Evolutionary conservation across 2,329 filamentous ascomycete genomes (phyloP), one percentile per base, ranked within the genome.

Genomic region (Alternaria tenuissima): DNA sequence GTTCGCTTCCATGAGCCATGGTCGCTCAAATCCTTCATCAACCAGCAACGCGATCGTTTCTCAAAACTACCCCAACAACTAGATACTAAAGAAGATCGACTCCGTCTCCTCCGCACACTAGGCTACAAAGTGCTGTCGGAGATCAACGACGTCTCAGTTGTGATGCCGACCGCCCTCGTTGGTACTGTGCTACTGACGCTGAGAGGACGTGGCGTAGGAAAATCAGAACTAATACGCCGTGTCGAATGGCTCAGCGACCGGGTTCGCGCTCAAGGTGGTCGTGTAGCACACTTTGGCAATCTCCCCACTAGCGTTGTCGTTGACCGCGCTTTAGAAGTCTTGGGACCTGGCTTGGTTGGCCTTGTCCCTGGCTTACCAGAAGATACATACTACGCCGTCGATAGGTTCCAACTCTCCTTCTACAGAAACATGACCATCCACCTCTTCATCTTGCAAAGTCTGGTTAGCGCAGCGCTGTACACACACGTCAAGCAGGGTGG

Each of bases 351-450:
- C 52, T 85, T 99, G 1, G 93, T 99, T 0, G 93, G 94, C 5
- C 83, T 89, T 5, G 85, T 96, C 0, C 86, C 89, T 38, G 92
- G 90, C 0, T 81, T 99, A 5, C 91, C 91, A 0, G 95, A 99
- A 76, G 92, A 92, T 18, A 98, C 95, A 0, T 98, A 92, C 79
- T 97, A 92, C 72, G 95, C 95, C 5, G 93, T 97, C 39, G 95
- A 99, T 77, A 87, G 82, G 54, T 99, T 99, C 82, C 95, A 99
- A 76, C 86, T 99, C 9, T 97, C 93, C 0, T 99, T 99, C 79
- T 99, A 99, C 80, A 90, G 95, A 53, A 99, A 99, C 79, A 98
- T 98, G 95, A 97, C 94, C 0, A 99, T 99, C 63, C 95, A 99
- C 76, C 86, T 99, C 5, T 99, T 99, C 78, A 95, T 99, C 58